phyloP scores from a whole-genome alignment of 306 rosid species.

The Inga leiocalycina region DNA sequence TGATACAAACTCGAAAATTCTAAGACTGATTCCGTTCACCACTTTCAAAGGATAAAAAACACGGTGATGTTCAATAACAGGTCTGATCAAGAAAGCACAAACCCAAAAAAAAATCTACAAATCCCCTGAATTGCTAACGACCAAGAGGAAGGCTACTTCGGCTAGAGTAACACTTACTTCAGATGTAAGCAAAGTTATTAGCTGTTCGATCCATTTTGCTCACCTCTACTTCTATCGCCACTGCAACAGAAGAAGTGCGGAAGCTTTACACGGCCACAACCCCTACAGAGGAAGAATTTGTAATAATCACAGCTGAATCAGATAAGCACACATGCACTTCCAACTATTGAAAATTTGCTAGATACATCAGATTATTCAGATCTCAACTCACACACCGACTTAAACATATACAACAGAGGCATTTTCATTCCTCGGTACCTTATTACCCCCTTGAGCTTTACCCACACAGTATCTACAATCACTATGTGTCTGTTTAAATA shows the following conservation, averaged over 20 bases:
- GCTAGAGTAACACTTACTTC: background rate
- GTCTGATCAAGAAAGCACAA: background rate
- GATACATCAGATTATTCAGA: background rate
- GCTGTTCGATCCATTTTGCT: conserved; percentile 27
- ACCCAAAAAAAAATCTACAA: background rate
- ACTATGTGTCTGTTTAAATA: background rate
- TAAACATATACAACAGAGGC: background rate
- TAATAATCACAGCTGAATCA: conserved; percentile 15
- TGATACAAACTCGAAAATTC: background rate
- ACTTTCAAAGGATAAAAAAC: background rate
- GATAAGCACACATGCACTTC: background rate
- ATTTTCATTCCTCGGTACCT: background rate
- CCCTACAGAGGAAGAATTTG: conserved; percentile 23
- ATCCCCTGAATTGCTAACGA: background rate
- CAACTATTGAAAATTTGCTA: background rate
- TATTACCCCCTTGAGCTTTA: background rate
- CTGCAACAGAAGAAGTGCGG: conserved; percentile 54
- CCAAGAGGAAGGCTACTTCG: background rate
- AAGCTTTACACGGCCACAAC: conserved; percentile 51
- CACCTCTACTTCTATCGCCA: conserved; percentile 36
- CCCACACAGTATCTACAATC: background rate
- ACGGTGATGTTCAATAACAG: background rate
- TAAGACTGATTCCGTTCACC: background rate
- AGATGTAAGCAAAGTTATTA: conserved; percentile 2
- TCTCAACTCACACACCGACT: background rate